These are phyloP conservation scores for Wickerhamiella azyma DNA, from an alignment of 805 yeast species.

Conservation along the genomic window DNA sequence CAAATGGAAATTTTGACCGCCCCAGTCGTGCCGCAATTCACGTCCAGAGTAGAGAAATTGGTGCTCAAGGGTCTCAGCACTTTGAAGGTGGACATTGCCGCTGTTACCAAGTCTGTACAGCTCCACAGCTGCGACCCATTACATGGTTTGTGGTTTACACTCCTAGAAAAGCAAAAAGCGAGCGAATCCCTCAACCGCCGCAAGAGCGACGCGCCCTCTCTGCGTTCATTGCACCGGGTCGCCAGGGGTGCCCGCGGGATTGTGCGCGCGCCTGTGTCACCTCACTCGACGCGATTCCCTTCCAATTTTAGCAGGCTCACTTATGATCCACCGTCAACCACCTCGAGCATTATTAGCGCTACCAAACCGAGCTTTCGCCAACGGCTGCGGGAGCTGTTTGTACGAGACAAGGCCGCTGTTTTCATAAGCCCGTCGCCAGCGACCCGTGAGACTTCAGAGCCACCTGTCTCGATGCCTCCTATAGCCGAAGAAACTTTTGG, in stretches of 20 bases:
- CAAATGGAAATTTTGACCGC: constrained; percentile 28
- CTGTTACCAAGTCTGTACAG: constrained; percentile 14
- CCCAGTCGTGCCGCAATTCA: constrained; percentile 29
- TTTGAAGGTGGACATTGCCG: constrained; percentile 16
- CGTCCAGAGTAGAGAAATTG: constrained; percentile 14
- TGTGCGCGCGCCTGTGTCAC: neutral
- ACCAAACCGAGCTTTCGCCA: neutral
- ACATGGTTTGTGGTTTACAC: constrained; percentile 21
- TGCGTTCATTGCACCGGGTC: constrained; percentile 8
- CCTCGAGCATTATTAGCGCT: neutral
- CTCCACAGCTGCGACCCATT: constrained; percentile 18
- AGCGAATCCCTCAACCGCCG: neutral
- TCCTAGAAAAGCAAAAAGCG: constrained; percentile 13
- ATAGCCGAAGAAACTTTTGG: neutral
- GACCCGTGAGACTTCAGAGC: constrained; percentile 1
- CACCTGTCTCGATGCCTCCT: constrained; percentile 1
- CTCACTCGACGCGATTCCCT: neutral
- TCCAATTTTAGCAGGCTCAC: neutral
- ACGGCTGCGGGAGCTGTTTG: neutral
- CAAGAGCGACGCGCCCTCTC: constrained; percentile 7
- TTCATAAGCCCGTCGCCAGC: neutral
- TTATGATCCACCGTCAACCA: neutral
- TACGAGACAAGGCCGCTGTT: neutral
- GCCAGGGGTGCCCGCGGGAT: constrained; percentile 11
- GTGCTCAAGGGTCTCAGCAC: constrained; percentile 18